Evolutionary conservation across 441 rosid species (phyloP).

Genomic region (Cnidoscolus chayamansa): DNA sequence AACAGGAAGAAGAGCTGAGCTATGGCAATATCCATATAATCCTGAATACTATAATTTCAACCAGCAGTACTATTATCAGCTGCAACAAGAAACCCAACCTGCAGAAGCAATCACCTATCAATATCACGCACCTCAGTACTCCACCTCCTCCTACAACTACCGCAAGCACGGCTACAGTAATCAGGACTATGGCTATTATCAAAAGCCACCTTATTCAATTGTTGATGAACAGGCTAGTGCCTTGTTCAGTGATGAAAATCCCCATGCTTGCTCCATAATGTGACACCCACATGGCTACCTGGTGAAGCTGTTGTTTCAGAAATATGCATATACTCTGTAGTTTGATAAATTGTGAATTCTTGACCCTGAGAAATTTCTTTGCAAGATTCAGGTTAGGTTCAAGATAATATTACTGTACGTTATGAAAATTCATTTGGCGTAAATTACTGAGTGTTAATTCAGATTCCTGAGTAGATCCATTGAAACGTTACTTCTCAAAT

Average conservation of each 20-base stretch:
- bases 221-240: constrained; percentile 37
- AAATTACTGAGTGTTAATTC: too few relatives aligned
- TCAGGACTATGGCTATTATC: constrained; percentile 43
- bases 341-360: too few relatives aligned
- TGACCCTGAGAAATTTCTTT: too few relatives aligned
- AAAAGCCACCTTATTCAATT: constrained; percentile 35
- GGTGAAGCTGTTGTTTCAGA: too few relatives aligned
- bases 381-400: too few relatives aligned
- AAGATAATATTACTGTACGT: too few relatives aligned
- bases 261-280: constrained; percentile 69
- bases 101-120: background rate
- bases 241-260: constrained; percentile 70
- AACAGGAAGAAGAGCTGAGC: constrained; percentile 50
- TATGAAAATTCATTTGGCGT: too few relatives aligned
- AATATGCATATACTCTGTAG: too few relatives aligned
- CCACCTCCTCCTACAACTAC: constrained; percentile 20
- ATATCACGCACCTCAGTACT: constrained; percentile 6
- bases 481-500: too few relatives aligned
- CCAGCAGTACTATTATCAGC: constrained; percentile 27
- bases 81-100: constrained; percentile 17
- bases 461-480: too few relatives aligned
- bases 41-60: constrained; percentile 39
- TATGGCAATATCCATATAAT: constrained; percentile 60
- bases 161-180: constrained; percentile 36
- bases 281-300: constrained; percentile 13